phyloP scores from a whole-genome alignment of 192 early-diverging fungal genomes.

The Podochytrium sp. region DNA sequence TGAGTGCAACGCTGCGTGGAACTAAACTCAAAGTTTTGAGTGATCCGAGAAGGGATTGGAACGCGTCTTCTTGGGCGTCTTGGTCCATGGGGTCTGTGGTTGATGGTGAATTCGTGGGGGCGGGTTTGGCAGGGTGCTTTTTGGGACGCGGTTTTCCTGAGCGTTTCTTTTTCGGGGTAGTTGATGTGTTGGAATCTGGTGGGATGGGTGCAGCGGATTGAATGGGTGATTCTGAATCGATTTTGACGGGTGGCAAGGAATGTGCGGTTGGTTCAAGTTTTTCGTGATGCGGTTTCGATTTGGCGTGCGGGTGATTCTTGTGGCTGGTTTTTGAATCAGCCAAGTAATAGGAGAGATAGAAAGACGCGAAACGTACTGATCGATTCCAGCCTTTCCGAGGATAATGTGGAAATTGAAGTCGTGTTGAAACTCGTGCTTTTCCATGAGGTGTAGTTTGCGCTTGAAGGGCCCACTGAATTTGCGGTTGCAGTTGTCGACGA shows the following conservation, averaged over 20 bases:
- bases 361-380: too few species aligned
- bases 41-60: background rate
- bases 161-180: background rate
- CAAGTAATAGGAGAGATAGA: too few species aligned
- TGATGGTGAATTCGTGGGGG: background rate
- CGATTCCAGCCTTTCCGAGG: conserved; percentile 24
- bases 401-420: conserved; percentile 30
- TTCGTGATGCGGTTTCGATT: too few species aligned
- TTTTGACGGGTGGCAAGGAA: too few species aligned
- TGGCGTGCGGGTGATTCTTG: too few species aligned
- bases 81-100: conserved; percentile 4
- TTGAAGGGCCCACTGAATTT: conserved; percentile 34
- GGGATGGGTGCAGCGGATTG: too few species aligned
- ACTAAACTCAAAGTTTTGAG: conserved; percentile 25
- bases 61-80: conserved; percentile 4
- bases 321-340: too few species aligned
- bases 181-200: too few species aligned
- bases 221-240: too few species aligned
- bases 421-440: conserved; percentile 15
- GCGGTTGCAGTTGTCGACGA: conserved; percentile 25
- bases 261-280: too few species aligned
- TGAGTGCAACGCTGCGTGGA: conserved; percentile 1
- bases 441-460: conserved; percentile 31
- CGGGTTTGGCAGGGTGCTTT: background rate
- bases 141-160: background rate